Base-by-base conservation (phyloP, 1,284 basidiomycete species). In the Ceratobasidium sp. region DNA sequence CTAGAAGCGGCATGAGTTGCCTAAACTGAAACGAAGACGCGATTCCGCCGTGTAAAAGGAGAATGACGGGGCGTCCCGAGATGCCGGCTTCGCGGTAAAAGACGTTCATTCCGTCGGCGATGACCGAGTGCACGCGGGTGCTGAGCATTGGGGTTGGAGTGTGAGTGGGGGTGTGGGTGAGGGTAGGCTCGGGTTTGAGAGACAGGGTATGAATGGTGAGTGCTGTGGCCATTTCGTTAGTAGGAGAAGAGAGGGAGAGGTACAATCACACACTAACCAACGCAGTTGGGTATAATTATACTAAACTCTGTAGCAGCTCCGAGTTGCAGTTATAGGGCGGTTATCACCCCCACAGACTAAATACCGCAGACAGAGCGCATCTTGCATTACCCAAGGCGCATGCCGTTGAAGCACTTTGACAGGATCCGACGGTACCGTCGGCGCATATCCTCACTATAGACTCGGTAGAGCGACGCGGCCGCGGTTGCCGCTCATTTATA, bases 41-140 rank as follows among this genome's bases (percentile, higher is more conserved):
- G 0, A 84, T 83, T 75, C 80, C 83, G 25, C 84, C 84, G 73
- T 85, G 84, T 1, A 84, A 77, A 0, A 84, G 79, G 20, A 85
- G 74, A 22, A 84, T 56, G 10, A 78, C 77, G 0, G 82, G 80
- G 0, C 75, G 75, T 2, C 75, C 68, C 1, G 71, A 25, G 1
- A 70, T 64, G 3, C 81, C 80, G 0, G 82, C 80, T 58, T 80
- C 76, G 56, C 80, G 79, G 73, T 84, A 84, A 76, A 82, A 82
- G 3, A 85, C 73, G 4, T 78, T 74, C 57, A 81, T 76, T 42
- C 77, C 77, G 70, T 81, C 78, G 40, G 76, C 79, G 2, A 73
- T 69, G 64, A 80, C 72, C 34, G 73, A 64, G n/a, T 64, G 58
- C 17, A 64, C 58, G 27, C 34, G 58, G 15, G 47, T 50, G 45